phyloP scores from a whole-genome alignment of 169 alveolate genomes.

The Blepharisma undulans region DNA sequence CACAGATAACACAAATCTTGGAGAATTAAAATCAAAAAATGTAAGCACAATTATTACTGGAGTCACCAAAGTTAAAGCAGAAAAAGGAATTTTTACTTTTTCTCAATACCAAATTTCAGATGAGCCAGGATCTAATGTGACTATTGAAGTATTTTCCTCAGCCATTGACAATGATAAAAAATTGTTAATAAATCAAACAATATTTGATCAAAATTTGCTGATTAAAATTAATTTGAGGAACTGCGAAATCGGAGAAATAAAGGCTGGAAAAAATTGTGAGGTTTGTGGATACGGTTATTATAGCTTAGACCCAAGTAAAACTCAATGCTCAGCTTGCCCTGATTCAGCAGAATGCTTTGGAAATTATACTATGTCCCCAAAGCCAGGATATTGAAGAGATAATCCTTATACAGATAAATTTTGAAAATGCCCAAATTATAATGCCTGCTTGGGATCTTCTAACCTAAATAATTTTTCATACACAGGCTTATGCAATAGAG shows the following conservation, averaged over 20 bases:
- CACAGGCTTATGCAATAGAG: neutral
- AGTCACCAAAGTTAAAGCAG: neutral
- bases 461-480: neutral
- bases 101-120: neutral
- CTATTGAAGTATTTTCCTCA: neutral
- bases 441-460: conserved; percentile 50
- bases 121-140: neutral
- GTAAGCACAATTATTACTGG: neutral
- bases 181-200: neutral
- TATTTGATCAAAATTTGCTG: neutral
- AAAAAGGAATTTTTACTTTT: neutral
- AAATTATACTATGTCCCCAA: conserved; percentile 50
- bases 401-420: conserved; percentile 34
- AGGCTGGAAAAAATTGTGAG: neutral
- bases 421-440: conserved; percentile 38
- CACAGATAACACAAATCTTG: neutral
- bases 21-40: neutral
- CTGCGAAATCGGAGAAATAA: conserved; percentile 23
- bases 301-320: neutral
- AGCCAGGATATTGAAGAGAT: conserved; percentile 63
- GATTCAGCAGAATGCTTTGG: conserved; percentile 51
- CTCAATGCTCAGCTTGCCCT: conserved; percentile 34
- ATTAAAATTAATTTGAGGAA: neutral
- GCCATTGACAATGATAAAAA: neutral
- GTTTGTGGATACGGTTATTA: neutral